These are phyloP conservation scores for Cercospora sp. DNA, from an alignment of 2,329 filamentous ascomycete genomes.

Conservation along the genomic window DNA sequence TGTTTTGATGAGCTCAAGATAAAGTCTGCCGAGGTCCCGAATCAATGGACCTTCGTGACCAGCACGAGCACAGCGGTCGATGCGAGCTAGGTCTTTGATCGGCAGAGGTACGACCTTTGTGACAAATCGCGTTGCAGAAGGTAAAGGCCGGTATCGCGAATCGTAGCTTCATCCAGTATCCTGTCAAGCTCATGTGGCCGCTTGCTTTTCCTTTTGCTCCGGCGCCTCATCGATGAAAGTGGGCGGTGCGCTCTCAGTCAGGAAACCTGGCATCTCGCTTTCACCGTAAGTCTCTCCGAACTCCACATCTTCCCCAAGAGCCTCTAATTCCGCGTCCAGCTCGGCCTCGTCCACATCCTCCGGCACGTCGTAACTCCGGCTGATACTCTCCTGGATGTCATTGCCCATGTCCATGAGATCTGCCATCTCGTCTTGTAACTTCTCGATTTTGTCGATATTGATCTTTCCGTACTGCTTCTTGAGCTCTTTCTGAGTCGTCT, in stretches of 20 bases:
- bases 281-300: conserved; percentile 67
- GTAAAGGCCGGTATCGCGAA: not conserved
- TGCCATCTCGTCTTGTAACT: conserved; percentile 98
- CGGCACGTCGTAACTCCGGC: conserved; percentile 87
- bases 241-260: conserved; percentile 75
- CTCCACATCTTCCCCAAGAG: conserved; percentile 90
- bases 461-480: conserved; percentile 95
- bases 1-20: not conserved
- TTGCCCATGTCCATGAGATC: conserved; percentile 97
- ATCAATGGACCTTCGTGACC: not conserved
- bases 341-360: conserved; percentile 97
- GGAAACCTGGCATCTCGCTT: conserved; percentile 71
- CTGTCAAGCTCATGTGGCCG: conserved; percentile 31
- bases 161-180: not conserved
- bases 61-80: not conserved
- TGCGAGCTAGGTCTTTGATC: not conserved
- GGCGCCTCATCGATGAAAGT: conserved; percentile 94
- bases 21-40: not conserved
- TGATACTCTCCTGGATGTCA: conserved; percentile 94
- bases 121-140: not conserved
- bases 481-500: conserved; percentile 91
- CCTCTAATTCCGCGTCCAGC: conserved; percentile 93
- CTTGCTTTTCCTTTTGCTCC: conserved; percentile 36
- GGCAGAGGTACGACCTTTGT: not conserved
- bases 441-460: conserved; percentile 95